phyloP scores from a whole-genome alignment of 306 rosid genomes.

The Ormosia semicastrata region DNA sequence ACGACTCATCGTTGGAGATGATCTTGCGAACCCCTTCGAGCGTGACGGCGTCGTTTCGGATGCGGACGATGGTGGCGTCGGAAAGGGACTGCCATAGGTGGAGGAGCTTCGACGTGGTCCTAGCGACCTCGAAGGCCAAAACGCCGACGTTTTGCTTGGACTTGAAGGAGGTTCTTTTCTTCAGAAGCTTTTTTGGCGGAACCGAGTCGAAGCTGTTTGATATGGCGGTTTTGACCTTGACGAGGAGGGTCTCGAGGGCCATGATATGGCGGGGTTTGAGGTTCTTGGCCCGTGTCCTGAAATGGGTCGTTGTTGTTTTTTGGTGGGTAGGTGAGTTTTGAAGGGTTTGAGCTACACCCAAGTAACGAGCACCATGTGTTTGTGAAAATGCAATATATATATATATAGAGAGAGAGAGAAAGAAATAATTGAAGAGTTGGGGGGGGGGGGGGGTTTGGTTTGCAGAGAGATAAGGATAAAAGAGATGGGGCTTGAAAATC shows the following conservation, averaged over 20 bases:
- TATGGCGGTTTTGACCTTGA: slow-evolving; percentile 73
- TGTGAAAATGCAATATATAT: slow-evolving; percentile 27
- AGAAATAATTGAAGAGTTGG: slow-evolving; percentile 33
- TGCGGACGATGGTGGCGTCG: slow-evolving; percentile 56
- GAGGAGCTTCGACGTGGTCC: slow-evolving; percentile 82
- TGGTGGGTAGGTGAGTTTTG: background rate
- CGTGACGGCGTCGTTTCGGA: slow-evolving; percentile 63
- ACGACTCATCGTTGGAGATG: slow-evolving; percentile 73
- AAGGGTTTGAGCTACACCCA: background rate
- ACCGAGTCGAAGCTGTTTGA: slow-evolving; percentile 58
- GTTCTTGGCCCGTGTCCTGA: background rate
- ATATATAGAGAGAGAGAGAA: background rate
- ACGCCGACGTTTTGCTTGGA: slow-evolving; percentile 52
- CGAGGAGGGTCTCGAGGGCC: slow-evolving; percentile 82
- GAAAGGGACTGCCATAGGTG: slow-evolving; percentile 81
- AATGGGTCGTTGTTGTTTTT: background rate
- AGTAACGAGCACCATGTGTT: slow-evolving; percentile 18
- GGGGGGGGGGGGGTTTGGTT: background rate
- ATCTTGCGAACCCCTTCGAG: slow-evolving; percentile 79
- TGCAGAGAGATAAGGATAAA: slow-evolving; percentile 15
- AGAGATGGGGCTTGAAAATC: slow-evolving; percentile 21
- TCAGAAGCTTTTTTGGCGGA: slow-evolving; percentile 38
- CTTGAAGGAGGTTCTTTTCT: slow-evolving; percentile 43
- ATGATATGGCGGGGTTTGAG: background rate
- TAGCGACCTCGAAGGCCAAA: slow-evolving; percentile 80